A percentile compares a stretch with the other conserved stretches of the same genome.
Evolutionary conservation across 352 stramenopile species (phyloP).

Genomic region (Aphanomyces stellatus): DNA sequence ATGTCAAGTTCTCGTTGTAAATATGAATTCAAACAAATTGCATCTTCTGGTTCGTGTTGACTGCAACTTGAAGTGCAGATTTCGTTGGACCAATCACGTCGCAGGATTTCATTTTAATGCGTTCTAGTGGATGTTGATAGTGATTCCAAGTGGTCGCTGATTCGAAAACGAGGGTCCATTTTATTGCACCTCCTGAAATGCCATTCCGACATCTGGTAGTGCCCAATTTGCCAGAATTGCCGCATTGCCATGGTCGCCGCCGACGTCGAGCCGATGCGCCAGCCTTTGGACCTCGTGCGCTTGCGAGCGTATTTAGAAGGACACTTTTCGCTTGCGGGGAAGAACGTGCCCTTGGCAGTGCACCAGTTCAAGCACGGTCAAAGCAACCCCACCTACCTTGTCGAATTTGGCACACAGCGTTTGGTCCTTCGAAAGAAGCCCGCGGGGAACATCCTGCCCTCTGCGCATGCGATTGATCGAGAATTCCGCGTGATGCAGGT

Average conservation of each 20-base stretch:
- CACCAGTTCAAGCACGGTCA: slow-evolving; percentile 80
- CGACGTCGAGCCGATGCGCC: slow-evolving; percentile 17
- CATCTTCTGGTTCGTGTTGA: too few species aligned
- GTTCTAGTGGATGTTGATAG: too few species aligned
- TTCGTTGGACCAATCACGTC: too few species aligned
- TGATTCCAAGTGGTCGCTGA: too few species aligned
- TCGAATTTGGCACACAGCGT: slow-evolving; percentile 59
- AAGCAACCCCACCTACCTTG: slow-evolving; percentile 82
- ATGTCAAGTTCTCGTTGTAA: slow-evolving; percentile 21
- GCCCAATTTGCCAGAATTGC: background rate
- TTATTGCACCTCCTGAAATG: too few species aligned
- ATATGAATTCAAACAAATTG: too few species aligned
- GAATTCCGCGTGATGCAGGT: slow-evolving; percentile 53
- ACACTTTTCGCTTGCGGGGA: background rate
- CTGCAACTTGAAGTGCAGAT: too few species aligned
- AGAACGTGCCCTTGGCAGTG: slow-evolving; percentile 24
- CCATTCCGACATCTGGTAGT: background rate
- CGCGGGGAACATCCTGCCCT: slow-evolving; percentile 64
- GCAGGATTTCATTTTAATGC: too few species aligned
- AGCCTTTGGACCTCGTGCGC: slow-evolving; percentile 4
- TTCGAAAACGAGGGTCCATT: too few species aligned
- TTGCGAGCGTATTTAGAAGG: background rate
- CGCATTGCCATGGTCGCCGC: too few species aligned
- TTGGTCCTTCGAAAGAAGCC: slow-evolving; percentile 81
- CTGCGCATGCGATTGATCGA: slow-evolving; percentile 70